Evolutionary conservation across 768 basidiomycete genomes (phyloP).

Genomic region (Krasilnikovozyma curviuscula): DNA sequence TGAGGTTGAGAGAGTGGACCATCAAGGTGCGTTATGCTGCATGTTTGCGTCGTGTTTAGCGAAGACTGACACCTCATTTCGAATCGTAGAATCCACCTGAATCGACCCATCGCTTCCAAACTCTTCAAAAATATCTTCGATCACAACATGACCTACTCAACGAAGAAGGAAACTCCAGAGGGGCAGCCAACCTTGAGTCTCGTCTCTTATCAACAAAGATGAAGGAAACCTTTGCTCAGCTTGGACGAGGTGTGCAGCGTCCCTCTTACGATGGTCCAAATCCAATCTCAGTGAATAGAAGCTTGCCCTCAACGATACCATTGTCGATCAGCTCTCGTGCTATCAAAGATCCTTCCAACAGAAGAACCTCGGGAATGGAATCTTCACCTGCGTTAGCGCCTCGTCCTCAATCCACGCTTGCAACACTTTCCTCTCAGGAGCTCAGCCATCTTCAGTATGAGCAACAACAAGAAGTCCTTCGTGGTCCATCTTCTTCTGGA

Average conservation of each 20-base stretch:
- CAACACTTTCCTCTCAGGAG: background rate
- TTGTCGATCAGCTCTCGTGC: background rate
- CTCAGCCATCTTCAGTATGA: background rate
- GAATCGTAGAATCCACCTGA: slow-evolving; percentile 5
- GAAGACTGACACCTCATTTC: background rate
- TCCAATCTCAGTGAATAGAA: background rate
- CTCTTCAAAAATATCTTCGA: slow-evolving; percentile 6
- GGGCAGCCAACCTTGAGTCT: background rate
- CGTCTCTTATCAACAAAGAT: slow-evolving; percentile 3
- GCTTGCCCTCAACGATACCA: too few relatives aligned
- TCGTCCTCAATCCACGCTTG: background rate
- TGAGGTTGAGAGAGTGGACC: slow-evolving; percentile 9
- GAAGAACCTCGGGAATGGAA: background rate
- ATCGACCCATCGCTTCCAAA: slow-evolving; percentile 11
- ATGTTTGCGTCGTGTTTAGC: background rate
- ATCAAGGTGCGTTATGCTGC: background rate
- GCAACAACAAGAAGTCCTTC: background rate
- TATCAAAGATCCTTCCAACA: background rate
- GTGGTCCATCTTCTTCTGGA: background rate
- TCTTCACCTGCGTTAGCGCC: background rate
- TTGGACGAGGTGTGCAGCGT: slow-evolving; percentile 1
- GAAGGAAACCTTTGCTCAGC: slow-evolving; percentile 2
- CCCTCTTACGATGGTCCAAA: background rate
- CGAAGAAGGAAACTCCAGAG: background rate
- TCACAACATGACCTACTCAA: slow-evolving; percentile 1